Evolutionary conservation across 1,139 yeast species (phyloP), one percentile per base, ranked within the genome.

Genomic region (Protomyces inouyei): DNA sequence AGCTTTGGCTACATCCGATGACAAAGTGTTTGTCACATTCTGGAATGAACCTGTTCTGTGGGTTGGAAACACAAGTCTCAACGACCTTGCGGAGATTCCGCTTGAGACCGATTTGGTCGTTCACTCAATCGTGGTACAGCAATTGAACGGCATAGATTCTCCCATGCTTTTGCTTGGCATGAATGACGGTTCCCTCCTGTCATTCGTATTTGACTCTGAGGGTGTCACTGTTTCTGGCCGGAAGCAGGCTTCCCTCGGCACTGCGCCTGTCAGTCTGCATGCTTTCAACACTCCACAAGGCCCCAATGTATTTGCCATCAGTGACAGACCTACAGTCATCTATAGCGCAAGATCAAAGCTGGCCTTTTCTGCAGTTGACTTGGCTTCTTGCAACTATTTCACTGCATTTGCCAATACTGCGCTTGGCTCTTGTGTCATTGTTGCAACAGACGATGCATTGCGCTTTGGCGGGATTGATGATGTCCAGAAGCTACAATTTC

Each of bases 401-500:
- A 45, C 65, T 3, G 21, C 61, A n/a, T 64, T 64, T 52, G 28
- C 40, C 16, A 48, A 51, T 18, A 55, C 60, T 14, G 45, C 54
- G 14, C 40, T 66, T 16, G 56, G 43, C 3, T 48, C 65, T 21
- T 18, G 55, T 32, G 57, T 69, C 28, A 68, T 67, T n/a, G 60
- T 65, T 45, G 71, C 70, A 4, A 57, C 68, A 9, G 69, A 66
- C 21, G 61, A 46, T 21, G 64, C 54, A 21, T 52, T 69, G 21
- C 37, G 55, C 16, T 64, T 67, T 28, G 71, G 71, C 12, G 64
- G 60, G 14, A 61, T 69, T 12, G 70, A 68, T 52, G 67, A 63
- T 23, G 52, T 68, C 5, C 69, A 65, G 65, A 68, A 69, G 35
- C 64, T 70, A 21, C 71, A 69, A 32, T 65, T 69, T 14, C 68